Conservation (phyloP, 2,329 filamentous ascomycete species). For the Cryphonectria nitschkei region DNA sequence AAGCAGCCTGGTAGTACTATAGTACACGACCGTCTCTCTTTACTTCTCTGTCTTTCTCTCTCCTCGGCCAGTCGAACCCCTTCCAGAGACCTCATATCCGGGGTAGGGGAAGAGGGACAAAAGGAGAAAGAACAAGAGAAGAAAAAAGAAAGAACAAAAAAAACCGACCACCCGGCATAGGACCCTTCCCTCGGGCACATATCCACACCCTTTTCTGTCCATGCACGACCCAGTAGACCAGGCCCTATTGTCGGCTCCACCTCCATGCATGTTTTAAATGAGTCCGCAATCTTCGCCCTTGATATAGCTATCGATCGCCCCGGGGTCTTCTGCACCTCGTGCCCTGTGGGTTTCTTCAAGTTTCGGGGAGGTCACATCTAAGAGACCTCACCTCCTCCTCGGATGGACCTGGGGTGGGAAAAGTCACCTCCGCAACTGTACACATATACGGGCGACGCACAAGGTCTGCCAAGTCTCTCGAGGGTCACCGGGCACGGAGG, state of each 20-base stretch:
- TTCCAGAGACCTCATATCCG: slow-evolving; percentile 14
- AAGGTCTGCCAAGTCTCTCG: background rate
- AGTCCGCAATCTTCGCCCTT: slow-evolving; percentile 27
- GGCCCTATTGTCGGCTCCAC: slow-evolving; percentile 25
- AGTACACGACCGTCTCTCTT: background rate
- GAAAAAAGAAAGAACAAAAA: background rate
- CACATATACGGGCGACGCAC: background rate
- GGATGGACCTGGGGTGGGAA: slow-evolving; percentile 23
- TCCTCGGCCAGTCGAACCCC: background rate
- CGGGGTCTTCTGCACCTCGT: slow-evolving; percentile 9
- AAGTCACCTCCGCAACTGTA: slow-evolving; percentile 12
- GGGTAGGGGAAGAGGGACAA: background rate
- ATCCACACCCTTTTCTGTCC: slow-evolving; percentile 9
- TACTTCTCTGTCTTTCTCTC: background rate
- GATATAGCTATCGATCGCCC: slow-evolving; percentile 26
- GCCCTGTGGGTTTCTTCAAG: slow-evolving; percentile 7
- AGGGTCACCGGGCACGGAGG: slow-evolving; percentile 6
- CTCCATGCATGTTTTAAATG: slow-evolving; percentile 30
- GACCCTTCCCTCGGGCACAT: slow-evolving; percentile 3
- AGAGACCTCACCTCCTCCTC: slow-evolving; percentile 18
- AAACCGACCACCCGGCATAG: background rate
- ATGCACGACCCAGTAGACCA: slow-evolving; percentile 15
- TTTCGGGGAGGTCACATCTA: slow-evolving; percentile 10
- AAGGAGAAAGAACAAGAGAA: background rate
- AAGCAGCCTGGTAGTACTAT: background rate